These are phyloP conservation scores for Mycena rebaudengoi DNA, from an alignment of 768 basidiomycete genomes.

Conservation along the genomic window DNA sequence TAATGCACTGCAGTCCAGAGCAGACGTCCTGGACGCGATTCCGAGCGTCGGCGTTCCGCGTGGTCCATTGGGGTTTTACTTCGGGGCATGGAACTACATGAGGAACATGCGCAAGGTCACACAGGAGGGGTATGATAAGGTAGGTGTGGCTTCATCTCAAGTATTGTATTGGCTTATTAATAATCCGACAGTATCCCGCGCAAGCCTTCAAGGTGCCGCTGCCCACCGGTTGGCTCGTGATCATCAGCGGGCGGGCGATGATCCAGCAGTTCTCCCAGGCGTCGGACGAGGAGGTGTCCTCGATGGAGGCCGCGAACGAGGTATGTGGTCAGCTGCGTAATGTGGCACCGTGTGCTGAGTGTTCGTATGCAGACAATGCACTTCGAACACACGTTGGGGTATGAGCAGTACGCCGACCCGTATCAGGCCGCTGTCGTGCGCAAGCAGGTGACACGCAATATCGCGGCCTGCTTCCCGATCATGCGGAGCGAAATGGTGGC, in stretches of 20 bases:
- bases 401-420: constrained; percentile 35
- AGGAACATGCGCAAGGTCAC: too few relatives aligned
- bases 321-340: too few relatives aligned
- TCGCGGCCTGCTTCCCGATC: constrained; percentile 45
- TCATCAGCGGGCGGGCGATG: constrained; percentile 40
- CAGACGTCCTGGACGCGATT: too few relatives aligned
- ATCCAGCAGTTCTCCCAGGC: constrained; percentile 52
- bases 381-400: constrained; percentile 47
- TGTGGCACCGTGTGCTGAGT: too few relatives aligned
- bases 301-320: constrained; percentile 38
- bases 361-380: constrained; percentile 50
- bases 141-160: too few relatives aligned
- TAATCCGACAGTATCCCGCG: constrained; percentile 20
- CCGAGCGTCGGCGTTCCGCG: too few relatives aligned
- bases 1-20: too few relatives aligned
- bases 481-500: constrained; percentile 53
- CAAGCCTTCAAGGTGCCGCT: constrained; percentile 22
- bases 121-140: too few relatives aligned
- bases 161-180: too few relatives aligned
- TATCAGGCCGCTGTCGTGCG: constrained; percentile 44
- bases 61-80: too few relatives aligned
- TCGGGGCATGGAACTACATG: too few relatives aligned
- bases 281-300: constrained; percentile 46
- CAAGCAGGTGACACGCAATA: constrained; percentile 45
- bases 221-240: constrained; percentile 45